A percentile compares a stretch with the other conserved stretches of the same genome.
Conservation (phyloP, 108 stramenopile species). For the Skeletonema potamos region DNA sequence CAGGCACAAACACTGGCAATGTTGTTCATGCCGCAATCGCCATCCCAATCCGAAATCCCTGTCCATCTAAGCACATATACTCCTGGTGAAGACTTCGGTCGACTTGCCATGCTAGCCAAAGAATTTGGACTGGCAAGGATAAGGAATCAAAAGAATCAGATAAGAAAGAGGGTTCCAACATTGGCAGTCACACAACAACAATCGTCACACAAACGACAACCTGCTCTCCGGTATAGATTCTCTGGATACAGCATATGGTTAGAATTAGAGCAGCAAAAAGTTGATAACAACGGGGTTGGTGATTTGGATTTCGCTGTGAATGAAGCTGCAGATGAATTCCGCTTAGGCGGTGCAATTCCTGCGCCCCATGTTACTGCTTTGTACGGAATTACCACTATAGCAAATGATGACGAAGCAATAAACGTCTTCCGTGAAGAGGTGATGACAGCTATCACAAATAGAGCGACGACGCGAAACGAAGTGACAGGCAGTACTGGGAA, state of each 20-base stretch:
- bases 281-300: slow-evolving; percentile 13
- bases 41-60: background rate
- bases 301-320: slow-evolving; percentile 28
- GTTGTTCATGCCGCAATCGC: background rate
- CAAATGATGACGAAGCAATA: slow-evolving; percentile 15
- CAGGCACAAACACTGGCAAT: background rate
- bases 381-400: slow-evolving; percentile 33
- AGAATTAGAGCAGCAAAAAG: slow-evolving; percentile 40
- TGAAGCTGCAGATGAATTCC: slow-evolving; percentile 25
- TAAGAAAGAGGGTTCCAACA: background rate
- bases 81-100: background rate
- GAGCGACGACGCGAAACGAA: slow-evolving; percentile 13
- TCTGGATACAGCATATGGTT: slow-evolving; percentile 48
- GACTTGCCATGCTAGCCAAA: background rate
- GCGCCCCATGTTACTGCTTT: slow-evolving; percentile 44
- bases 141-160: background rate
- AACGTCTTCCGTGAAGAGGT: slow-evolving; percentile 32
- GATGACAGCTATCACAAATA: slow-evolving; percentile 1
- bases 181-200: background rate
- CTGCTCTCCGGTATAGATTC: slow-evolving; percentile 39
- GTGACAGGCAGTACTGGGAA: background rate
- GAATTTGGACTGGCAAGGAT: background rate
- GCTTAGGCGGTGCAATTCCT: slow-evolving; percentile 23
- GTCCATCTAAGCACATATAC: background rate
- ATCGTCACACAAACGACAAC: background rate